Percentiles rank a stretch among this genome's conserved stretches.
These are phyloP conservation scores for Phytophthora macrochlamydospora DNA, from an alignment of 352 stramenopile species.

Conservation along the genomic window DNA sequence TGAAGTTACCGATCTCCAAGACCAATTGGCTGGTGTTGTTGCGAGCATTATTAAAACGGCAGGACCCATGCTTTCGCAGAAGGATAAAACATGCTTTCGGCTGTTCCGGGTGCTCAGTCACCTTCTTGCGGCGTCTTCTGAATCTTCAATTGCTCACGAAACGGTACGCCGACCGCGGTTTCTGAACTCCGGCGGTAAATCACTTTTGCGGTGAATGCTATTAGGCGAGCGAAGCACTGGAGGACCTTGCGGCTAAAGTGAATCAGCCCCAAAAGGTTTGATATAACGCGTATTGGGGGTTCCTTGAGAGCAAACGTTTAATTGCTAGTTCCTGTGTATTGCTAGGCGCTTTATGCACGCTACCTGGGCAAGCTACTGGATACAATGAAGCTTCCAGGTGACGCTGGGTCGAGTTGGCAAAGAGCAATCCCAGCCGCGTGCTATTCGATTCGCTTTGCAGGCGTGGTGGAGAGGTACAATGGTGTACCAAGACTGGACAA, in stretches of 20 bases:
- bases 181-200: neutral
- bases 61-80: slow-evolving; percentile 38
- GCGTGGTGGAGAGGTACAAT: slow-evolving; percentile 57
- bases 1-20: slow-evolving; percentile 72
- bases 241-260: slow-evolving; percentile 36
- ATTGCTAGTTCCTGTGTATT: neutral
- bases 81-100: slow-evolving; percentile 63
- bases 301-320: neutral
- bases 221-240: slow-evolving; percentile 48
- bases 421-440: slow-evolving; percentile 59
- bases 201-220: slow-evolving; percentile 1
- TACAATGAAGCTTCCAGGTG: slow-evolving; percentile 51
- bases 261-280: slow-evolving; percentile 49
- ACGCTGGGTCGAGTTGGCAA: slow-evolving; percentile 50
- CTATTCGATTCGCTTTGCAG: slow-evolving; percentile 83
- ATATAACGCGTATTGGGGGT: neutral
- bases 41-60: slow-evolving; percentile 66
- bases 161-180: slow-evolving; percentile 36
- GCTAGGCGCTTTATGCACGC: slow-evolving; percentile 58
- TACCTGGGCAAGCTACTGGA: slow-evolving; percentile 63
- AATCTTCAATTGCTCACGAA: slow-evolving; percentile 57
- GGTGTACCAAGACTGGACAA: neutral
- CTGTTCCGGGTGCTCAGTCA: slow-evolving; percentile 87
- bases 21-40: slow-evolving; percentile 67
- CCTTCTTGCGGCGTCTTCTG: slow-evolving; percentile 59